Evolutionary conservation across 495 filamentous ascomycete species (phyloP).

Genomic region (Beverwykella pulmonaria): DNA sequence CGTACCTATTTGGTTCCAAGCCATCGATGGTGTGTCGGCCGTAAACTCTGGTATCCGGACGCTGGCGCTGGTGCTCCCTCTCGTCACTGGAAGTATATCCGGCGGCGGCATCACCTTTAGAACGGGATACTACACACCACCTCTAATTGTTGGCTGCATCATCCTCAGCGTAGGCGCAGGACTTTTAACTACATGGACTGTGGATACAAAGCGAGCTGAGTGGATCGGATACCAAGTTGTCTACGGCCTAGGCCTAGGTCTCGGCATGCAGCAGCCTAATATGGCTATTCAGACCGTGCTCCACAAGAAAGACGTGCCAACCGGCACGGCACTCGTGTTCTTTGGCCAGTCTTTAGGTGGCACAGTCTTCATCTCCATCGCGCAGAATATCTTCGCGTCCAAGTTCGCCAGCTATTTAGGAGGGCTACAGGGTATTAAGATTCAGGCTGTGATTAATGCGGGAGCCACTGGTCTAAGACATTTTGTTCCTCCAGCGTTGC

Average conservation of each 20-base stretch:
- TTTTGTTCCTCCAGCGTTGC: slow-evolving; percentile 3
- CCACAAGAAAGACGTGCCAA: neutral
- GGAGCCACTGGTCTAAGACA: slow-evolving; percentile 22
- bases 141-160: slow-evolving; percentile 14
- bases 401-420: slow-evolving; percentile 51
- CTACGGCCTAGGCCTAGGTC: slow-evolving; percentile 12
- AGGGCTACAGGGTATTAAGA: slow-evolving; percentile 48
- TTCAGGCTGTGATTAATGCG: neutral
- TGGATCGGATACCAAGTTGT: slow-evolving; percentile 32
- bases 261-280: slow-evolving; percentile 4
- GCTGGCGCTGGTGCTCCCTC: slow-evolving; percentile 32
- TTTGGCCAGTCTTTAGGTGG: slow-evolving; percentile 20
- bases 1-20: slow-evolving; percentile 28
- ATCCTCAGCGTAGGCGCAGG: slow-evolving; percentile 30
- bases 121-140: slow-evolving; percentile 24
- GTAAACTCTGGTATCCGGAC: slow-evolving; percentile 62
- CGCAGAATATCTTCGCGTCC: slow-evolving; percentile 15
- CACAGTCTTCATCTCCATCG: slow-evolving; percentile 18
- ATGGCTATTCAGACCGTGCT: slow-evolving; percentile 13
- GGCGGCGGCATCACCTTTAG: neutral
- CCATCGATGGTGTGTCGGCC: slow-evolving; percentile 60
- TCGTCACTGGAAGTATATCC: slow-evolving; percentile 50
- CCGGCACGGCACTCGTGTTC: slow-evolving; percentile 25
- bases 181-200: slow-evolving; percentile 3
- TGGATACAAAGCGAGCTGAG: neutral